Conservation (phyloP, 2,329 filamentous ascomycete genomes). For the Rhynchosporium graminicola region DNA sequence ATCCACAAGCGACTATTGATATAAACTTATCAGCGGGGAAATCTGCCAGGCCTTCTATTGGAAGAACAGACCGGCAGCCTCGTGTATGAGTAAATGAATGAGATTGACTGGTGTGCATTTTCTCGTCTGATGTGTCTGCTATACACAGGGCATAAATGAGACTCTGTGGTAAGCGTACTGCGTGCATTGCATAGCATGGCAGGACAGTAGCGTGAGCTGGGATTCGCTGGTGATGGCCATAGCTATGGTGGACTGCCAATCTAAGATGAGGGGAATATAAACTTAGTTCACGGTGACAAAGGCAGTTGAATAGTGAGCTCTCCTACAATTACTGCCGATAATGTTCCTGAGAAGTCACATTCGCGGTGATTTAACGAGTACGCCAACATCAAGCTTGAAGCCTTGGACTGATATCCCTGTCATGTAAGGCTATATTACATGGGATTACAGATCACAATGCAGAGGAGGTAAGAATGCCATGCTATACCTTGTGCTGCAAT, state of each 20-base stretch:
- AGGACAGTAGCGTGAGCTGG: neutral
- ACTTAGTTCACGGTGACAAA: neutral
- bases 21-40: neutral
- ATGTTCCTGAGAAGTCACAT: neutral
- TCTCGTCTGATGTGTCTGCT: conserved; percentile 1
- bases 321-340: neutral
- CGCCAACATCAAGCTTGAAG: too few relatives aligned
- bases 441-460: neutral
- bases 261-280: neutral
- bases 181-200: conserved; percentile 2
- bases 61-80: conserved; percentile 10
- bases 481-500: neutral
- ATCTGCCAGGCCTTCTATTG: neutral
- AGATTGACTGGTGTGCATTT: neutral
- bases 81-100: neutral
- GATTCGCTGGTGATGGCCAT: neutral
- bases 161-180: conserved; percentile 1
- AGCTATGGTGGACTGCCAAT: neutral
- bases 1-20: neutral
- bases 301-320: neutral
- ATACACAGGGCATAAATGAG: neutral
- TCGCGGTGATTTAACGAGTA: too few relatives aligned
- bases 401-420: neutral
- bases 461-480: neutral
- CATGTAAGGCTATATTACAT: neutral